Base-by-base conservation (phyloP, 1,284 basidiomycete species). In the Trametes sp. region DNA sequence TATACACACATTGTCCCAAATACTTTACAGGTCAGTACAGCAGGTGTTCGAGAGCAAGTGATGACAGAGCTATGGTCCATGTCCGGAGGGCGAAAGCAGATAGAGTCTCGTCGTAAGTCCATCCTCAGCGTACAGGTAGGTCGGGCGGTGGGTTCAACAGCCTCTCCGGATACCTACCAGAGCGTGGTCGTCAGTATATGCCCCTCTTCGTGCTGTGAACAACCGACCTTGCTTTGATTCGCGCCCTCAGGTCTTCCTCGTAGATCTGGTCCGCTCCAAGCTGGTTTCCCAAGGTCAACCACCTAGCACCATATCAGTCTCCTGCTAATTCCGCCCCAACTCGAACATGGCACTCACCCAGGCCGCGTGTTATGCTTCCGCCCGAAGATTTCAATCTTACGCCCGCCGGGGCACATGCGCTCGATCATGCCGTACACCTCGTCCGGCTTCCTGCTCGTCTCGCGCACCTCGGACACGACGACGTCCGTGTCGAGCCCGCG, bases 321-420 rank as follows among this genome's bases (percentile, higher is more conserved):
- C 23, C 38, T 33, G 19, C 2, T n/a, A n/a, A 21, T 38, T 13
- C 26, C 3, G 1, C 6, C 33, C 28, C 6, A 6, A 44, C 48
- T 10, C 24, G n/a, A n/a, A n/a, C n/a, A n/a, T n/a, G n/a, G n/a
- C 63, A 64, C 85, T 60, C 68, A 93, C 87, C 95, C 95, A 21
- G 91, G 88, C 50, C 95, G 81, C 23, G 88, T 88, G 72, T 99
- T 99, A 74, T 99, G 97, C 74, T 91, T 94, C 69, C 97, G 80
- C n/a, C 98, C 97, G 76, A 99, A 99, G 59, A 99, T 93, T 77
- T 99, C 98, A 19, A 98, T 87, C 77, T 96, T 98, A 50, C 96
- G 81, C 3, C 96, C 96, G 4, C 93, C 93, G 42, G 93, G 92
- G 76, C 94, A 94, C 84, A 96, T 90, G 24, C 94, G 80, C 78